Evolutionary conservation across 371 early-diverging fungal genomes (phyloP).

Genomic region (Rhizoclosmatium hyalinum): DNA sequence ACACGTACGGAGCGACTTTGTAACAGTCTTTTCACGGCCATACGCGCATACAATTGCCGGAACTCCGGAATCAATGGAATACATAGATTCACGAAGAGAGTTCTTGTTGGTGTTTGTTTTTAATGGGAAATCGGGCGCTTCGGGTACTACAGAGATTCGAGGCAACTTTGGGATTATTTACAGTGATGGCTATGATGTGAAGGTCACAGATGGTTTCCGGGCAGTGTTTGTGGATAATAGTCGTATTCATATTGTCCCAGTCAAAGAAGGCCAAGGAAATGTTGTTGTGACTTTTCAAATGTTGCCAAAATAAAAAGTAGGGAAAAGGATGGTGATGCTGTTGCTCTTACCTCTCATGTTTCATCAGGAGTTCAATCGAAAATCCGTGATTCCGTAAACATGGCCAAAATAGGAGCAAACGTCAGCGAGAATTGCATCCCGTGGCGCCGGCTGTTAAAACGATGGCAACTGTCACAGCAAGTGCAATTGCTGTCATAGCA

Average conservation of each 20-base stretch:
- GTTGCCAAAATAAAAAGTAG: too few species aligned
- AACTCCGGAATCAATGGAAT: constrained; percentile 17
- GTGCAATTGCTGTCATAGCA: too few species aligned
- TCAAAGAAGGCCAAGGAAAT: neutral
- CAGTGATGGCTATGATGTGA: constrained; percentile 14
- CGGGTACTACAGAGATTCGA: constrained; percentile 19
- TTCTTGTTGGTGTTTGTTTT: constrained; percentile 16
- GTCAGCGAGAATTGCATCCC: too few species aligned
- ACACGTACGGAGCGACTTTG: constrained; percentile 26
- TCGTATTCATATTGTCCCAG: neutral
- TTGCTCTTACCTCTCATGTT: too few species aligned
- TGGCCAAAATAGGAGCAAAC: neutral
- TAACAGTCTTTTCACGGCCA: constrained; percentile 28
- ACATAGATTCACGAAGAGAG: constrained; percentile 19
- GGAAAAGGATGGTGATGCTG: too few species aligned
- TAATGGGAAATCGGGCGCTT: neutral
- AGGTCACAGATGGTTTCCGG: constrained; percentile 1
- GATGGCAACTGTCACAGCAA: too few species aligned
- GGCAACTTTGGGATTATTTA: constrained; percentile 15
- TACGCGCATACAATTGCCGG: constrained; percentile 41
- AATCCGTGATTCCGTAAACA: neutral
- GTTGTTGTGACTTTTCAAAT: too few species aligned
- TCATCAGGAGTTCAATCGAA: too few species aligned
- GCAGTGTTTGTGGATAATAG: neutral
- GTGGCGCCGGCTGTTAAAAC: too few species aligned